phyloP scores from a whole-genome alignment of 1,139 yeast genomes.

The Hanseniaspora uvarum region DNA sequence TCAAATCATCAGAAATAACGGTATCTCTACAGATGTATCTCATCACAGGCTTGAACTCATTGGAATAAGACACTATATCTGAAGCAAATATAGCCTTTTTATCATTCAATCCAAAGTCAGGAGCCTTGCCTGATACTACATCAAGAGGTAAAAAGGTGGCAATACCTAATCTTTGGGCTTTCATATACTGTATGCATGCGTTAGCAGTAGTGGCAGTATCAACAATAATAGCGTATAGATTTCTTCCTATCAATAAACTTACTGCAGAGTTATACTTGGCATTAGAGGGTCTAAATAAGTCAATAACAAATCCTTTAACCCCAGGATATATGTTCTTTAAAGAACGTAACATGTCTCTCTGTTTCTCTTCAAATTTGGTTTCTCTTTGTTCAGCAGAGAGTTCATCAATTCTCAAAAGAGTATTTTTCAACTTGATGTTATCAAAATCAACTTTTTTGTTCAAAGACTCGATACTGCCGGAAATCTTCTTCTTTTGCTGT shows the following conservation, averaged over 20 bases:
- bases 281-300: constrained; percentile 69
- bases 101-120: constrained; percentile 23
- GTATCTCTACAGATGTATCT: constrained; percentile 74
- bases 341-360: constrained; percentile 61
- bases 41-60: constrained; percentile 63
- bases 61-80: constrained; percentile 66
- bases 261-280: constrained; percentile 68
- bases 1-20: constrained; percentile 61
- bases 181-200: constrained; percentile 70
- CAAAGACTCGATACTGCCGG: constrained; percentile 41
- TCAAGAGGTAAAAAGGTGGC: constrained; percentile 87
- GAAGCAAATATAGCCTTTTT: constrained; percentile 33
- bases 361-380: constrained; percentile 53
- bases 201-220: constrained; percentile 67
- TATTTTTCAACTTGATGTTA: constrained; percentile 56
- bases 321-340: constrained; percentile 68
- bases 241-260: constrained; percentile 66
- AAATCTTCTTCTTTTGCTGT: constrained; percentile 40
- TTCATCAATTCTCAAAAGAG: constrained; percentile 56
- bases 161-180: constrained; percentile 75
- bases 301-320: constrained; percentile 69
- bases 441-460: constrained; percentile 25
- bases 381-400: constrained; percentile 68
- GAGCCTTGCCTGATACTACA: constrained; percentile 50
- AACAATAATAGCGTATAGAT: constrained; percentile 75